Percentiles rank a stretch among this genome's conserved stretches.
Conservation (phyloP, 1,284 basidiomycete species). For the Malassezia dermatis region DNA sequence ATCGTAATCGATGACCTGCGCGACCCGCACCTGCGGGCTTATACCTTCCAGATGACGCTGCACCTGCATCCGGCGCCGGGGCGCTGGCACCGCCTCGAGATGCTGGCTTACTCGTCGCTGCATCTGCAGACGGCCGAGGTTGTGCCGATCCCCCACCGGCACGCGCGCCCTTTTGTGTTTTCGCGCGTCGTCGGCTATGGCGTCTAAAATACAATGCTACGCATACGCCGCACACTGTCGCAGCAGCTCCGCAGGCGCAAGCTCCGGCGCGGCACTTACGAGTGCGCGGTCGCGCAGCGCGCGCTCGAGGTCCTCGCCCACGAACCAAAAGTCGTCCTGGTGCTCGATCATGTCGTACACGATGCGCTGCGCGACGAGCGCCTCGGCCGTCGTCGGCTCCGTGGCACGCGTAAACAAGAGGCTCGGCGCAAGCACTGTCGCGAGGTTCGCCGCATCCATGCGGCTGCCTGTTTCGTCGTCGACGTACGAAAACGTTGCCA, state of each 20-base stretch:
- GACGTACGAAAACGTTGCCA: constrained; percentile 94
- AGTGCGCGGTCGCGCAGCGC: constrained; percentile 41
- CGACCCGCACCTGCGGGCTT: constrained; percentile 52
- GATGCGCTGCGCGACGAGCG: constrained; percentile 69
- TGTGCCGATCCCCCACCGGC: constrained; percentile 62
- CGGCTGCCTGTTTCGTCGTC: constrained; percentile 96
- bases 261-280: constrained; percentile 32
- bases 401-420: constrained; percentile 76
- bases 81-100: constrained; percentile 74
- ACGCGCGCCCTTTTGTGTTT: constrained; percentile 83
- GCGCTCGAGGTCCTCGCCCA: constrained; percentile 38
- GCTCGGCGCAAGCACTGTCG: constrained; percentile 94
- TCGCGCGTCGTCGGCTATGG: constrained; percentile 55
- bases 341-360: constrained; percentile 62
- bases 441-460: constrained; percentile 93
- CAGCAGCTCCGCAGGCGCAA: constrained; percentile 37
- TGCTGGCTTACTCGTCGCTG: constrained; percentile 57
- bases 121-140: constrained; percentile 66
- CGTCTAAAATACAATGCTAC: constrained; percentile 17
- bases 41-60: constrained; percentile 76
- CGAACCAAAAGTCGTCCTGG: constrained; percentile 69
- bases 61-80: constrained; percentile 58
- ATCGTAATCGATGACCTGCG: constrained; percentile 36
- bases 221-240: constrained; percentile 42
- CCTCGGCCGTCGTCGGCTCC: constrained; percentile 82